Evolutionary conservation across 1,284 basidiomycete species (phyloP), one percentile per base, ranked within the genome.

Genomic region (Cryptococcus sp.): DNA sequence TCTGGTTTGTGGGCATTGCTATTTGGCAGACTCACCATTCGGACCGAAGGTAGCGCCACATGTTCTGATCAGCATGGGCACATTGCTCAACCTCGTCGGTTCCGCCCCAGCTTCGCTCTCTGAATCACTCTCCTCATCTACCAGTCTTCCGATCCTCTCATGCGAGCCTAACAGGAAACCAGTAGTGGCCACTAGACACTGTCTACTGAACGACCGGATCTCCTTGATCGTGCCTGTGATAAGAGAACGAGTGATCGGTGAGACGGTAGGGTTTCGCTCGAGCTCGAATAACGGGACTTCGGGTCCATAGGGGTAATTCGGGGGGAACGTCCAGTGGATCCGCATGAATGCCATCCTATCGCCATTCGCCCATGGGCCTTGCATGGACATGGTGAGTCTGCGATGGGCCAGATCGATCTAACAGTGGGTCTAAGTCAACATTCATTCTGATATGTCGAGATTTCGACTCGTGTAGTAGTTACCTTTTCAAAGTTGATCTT

Each of bases 401-500:
- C 91, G 84, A 69, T 86, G 91, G 4, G 83, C 83, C 45, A 93
- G 79, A 61, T 93, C 91, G 55, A 89, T 85, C 89, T 92, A 68
- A n/a, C 40, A 35, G 30, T 8, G 30, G 13, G 30, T 25, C 25
- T 25, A 25, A 5, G 30, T 35, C 30, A 35, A 13, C 8, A 5
- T 8, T 35, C 5, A 10, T 35, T 45, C 41, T 10, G 15, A 10
- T n/a, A 20, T n/a, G 15, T 2, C 11, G 30, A n/a, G 3, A 50
- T 30, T n/a, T n/a, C n/a, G n/a, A n/a, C n/a, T n/a, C n/a, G 30
- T 35, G 7, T 15, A 17, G 3, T 8, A 57, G 78, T 47, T 55
- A 88, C 90, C 82, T 90, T 93, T 72, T 94, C 92, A 43, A 93
- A 85, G 65, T 87, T 89, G 67, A 93, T 86, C 70, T 89, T 91